These are phyloP conservation scores for Wickerhamiella pararugosa DNA, from an alignment of 1,139 yeast genomes.

Conservation along the genomic window DNA sequence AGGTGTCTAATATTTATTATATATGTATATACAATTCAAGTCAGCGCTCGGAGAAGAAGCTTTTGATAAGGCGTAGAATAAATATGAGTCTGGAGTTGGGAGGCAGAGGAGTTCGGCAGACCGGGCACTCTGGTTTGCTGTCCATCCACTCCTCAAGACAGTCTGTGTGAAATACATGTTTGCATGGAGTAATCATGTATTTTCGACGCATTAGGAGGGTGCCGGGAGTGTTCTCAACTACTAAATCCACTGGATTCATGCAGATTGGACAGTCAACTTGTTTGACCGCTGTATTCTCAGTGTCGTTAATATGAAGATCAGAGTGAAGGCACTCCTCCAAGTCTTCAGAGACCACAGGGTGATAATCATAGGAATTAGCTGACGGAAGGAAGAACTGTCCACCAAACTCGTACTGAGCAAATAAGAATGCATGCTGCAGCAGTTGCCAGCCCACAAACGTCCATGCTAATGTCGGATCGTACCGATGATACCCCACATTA, in stretches of 20 bases:
- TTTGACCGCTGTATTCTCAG: slow-evolving; percentile 8
- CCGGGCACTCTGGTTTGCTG: slow-evolving; percentile 84
- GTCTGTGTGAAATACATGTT: slow-evolving; percentile 73
- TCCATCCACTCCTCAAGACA: slow-evolving; percentile 92
- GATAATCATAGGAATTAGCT: slow-evolving; percentile 74
- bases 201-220: slow-evolving; percentile 25
- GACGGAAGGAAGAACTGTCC: slow-evolving; percentile 76
- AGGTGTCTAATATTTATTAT: not conserved
- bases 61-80: not conserved
- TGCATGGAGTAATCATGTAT: slow-evolving; percentile 88
- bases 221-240: slow-evolving; percentile 30
- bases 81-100: slow-evolving; percentile 28
- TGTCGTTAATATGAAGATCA: slow-evolving; percentile 1
- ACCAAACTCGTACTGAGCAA: slow-evolving; percentile 52
- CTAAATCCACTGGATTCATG: slow-evolving; percentile 59
- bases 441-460: slow-evolving; percentile 37
- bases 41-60: not conserved
- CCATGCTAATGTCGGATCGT: slow-evolving; percentile 36
- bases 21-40: slow-evolving; percentile 4
- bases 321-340: slow-evolving; percentile 37
- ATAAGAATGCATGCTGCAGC: slow-evolving; percentile 41
- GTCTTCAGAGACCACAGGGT: slow-evolving; percentile 47
- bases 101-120: slow-evolving; percentile 74
- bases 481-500: slow-evolving; percentile 40
- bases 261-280: slow-evolving; percentile 72